phyloP scores from a whole-genome alignment of 2,329 filamentous ascomycete species.

The Beauveria medogensis region DNA sequence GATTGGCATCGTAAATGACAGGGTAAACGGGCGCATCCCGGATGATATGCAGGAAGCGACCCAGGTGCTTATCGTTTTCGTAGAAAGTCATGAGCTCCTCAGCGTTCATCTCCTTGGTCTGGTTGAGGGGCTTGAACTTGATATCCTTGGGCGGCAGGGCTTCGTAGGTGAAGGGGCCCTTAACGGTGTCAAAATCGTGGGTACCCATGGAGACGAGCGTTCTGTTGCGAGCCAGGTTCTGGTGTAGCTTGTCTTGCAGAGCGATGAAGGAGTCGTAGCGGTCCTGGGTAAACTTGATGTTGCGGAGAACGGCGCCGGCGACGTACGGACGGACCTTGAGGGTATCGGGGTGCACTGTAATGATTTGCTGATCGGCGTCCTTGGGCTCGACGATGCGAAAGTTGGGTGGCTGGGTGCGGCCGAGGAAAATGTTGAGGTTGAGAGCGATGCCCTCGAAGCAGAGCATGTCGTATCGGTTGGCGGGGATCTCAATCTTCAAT shows the following conservation, averaged over 20 bases:
- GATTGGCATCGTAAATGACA: constrained; percentile 86
- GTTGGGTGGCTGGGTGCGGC: constrained; percentile 65
- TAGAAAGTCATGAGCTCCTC: constrained; percentile 92
- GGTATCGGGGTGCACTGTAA: constrained; percentile 71
- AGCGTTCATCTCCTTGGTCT: constrained; percentile 78
- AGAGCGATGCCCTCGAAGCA: constrained; percentile 95
- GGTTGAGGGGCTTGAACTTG: constrained; percentile 83
- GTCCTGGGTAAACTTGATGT: constrained; percentile 84
- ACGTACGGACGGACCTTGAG: constrained; percentile 77
- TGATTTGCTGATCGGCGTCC: constrained; percentile 66
- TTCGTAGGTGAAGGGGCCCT: constrained; percentile 96
- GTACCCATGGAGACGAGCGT: constrained; percentile 96
- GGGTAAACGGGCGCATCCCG: constrained; percentile 89
- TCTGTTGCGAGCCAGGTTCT: constrained; percentile 86
- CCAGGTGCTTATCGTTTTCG: constrained; percentile 86
- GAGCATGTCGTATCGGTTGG: constrained; percentile 90
- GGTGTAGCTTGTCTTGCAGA: constrained; percentile 95
- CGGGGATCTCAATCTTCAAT: constrained; percentile 96
- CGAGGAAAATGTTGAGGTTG: constrained; percentile 92
- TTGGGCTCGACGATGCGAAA: constrained; percentile 68
- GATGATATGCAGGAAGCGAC: constrained; percentile 89
- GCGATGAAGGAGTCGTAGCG: constrained; percentile 96
- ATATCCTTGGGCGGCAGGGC: constrained; percentile 87
- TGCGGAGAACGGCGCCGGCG: constrained; percentile 80
- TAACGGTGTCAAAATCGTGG: constrained; percentile 86